Percentiles rank a stretch among this genome's conserved stretches.
phyloP scores from a whole-genome alignment of 768 basidiomycete species.

The Russula vinacea region DNA sequence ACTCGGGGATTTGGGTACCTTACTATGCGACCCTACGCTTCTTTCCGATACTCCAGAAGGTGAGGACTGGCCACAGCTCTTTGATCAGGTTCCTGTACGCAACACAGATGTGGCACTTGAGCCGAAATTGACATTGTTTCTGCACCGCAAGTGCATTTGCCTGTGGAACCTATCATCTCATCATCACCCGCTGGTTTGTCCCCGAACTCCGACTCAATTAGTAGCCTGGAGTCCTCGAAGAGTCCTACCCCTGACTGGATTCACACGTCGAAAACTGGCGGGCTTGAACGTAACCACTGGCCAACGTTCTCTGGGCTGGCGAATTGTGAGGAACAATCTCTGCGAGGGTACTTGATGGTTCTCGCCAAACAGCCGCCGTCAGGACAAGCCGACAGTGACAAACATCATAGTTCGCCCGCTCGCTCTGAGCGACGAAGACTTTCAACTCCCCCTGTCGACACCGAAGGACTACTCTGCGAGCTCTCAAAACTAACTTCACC shows the following conservation, averaged over 20 bases:
- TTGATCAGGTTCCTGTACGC: background rate
- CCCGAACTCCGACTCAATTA: background rate
- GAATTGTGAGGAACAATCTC: constrained; percentile 18
- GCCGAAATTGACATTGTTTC: background rate
- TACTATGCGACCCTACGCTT: too few relatives aligned
- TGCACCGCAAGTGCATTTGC: background rate
- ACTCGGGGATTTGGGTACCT: background rate
- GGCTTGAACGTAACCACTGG: background rate
- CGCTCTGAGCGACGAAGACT: background rate
- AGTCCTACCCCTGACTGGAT: background rate
- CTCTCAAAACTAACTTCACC: constrained; percentile 11
- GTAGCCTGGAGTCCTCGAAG: background rate
- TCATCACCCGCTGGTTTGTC: background rate
- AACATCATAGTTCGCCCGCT: background rate
- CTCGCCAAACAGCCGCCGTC: constrained; percentile 42
- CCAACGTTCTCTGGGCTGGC: background rate
- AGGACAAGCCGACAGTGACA: constrained; percentile 33
- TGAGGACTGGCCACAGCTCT: background rate
- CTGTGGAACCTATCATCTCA: background rate
- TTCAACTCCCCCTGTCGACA: background rate
- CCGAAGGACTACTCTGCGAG: constrained; percentile 8
- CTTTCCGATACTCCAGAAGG: constrained; percentile 2
- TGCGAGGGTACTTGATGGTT: constrained; percentile 32
- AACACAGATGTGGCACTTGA: background rate
- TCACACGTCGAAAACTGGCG: background rate